Conservation (phyloP, 2,329 filamentous ascomycete genomes). For the Hymenoscyphus scutula region DNA sequence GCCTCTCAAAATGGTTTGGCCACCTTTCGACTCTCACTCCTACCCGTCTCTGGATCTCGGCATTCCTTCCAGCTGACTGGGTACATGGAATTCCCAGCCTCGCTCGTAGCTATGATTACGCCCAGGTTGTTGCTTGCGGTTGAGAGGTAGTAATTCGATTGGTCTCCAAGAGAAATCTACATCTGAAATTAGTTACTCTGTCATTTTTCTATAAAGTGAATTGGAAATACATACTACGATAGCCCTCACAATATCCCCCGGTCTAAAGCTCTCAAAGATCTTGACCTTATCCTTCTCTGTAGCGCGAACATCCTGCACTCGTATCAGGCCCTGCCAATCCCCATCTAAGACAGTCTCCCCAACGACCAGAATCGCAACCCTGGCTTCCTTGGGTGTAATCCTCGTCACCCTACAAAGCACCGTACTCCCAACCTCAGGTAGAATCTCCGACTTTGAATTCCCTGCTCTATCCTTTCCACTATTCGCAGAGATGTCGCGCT, state of each 20-base stretch:
- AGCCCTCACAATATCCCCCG: constrained; percentile 87
- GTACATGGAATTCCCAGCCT: constrained; percentile 85
- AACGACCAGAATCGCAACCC: constrained; percentile 81
- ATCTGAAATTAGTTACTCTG: constrained; percentile 44
- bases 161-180: constrained; percentile 85
- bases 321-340: constrained; percentile 81
- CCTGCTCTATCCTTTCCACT: constrained; percentile 16
- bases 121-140: constrained; percentile 90
- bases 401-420: constrained; percentile 85
- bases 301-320: constrained; percentile 86
- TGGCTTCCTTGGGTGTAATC: constrained; percentile 80
- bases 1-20: constrained; percentile 73
- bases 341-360: constrained; percentile 69
- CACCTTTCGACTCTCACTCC: constrained; percentile 81
- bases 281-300: constrained; percentile 95
- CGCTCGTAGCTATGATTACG: constrained; percentile 88
- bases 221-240: constrained; percentile 64
- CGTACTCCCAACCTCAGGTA: constrained; percentile 76
- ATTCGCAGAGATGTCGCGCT: constrained; percentile 30
- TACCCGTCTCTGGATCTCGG: constrained; percentile 75
- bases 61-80: constrained; percentile 96
- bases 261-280: constrained; percentile 86
- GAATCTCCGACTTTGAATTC: constrained; percentile 60
- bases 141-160: constrained; percentile 91
- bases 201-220: constrained; percentile 5